Evolutionary conservation across 306 rosid species (phyloP), one percentile per base, ranked within the genome.

Genomic region (Canavalia ensiformis): DNA sequence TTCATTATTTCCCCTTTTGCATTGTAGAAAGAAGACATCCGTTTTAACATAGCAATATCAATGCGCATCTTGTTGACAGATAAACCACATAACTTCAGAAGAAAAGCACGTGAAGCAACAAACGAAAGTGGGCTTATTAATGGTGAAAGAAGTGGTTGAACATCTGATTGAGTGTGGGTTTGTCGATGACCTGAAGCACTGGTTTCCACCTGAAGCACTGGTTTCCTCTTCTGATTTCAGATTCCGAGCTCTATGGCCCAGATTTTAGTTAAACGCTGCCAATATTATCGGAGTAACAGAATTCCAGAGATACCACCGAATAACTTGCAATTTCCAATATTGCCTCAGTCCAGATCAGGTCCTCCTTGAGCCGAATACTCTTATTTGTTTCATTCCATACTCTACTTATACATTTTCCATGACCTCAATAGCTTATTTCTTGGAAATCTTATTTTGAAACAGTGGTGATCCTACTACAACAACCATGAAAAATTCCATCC

Each of bases 101-200:
- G 92, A 83, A 95, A 91, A 81, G 95, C 88, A 86, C 97, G 91
- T 7, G 99, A 91, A 67, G 99, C 92, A 84, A 87, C 97, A 81
- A 95, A 88, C 86, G 93, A 90, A 71, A 95, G 90, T 59, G 91
- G 88, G 51, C 91, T 76, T 72, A 88, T 87, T 58, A 87, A 79
- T 56, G 97, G 97, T 49, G 93, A 96, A 83, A 95, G 92, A 83
- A 95, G 94, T 63, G 82, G 84, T 74, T 91, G 99, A 77, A 90
- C 90, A 91, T 95, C 97, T 41, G 92, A 88, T 78, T 92, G 99
- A 83, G 80, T 81, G 84, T 88, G 91, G 75, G 89, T 80, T 82
- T 94, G 98, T 74, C 87, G 90, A 75, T 33, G 84, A 58, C 82
- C 79, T 37, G 84, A 85, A 66, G 84, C 81, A 81, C 25, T 18